Conservation (phyloP, 768 basidiomycete genomes). For the Pleurotus eryngii region DNA sequence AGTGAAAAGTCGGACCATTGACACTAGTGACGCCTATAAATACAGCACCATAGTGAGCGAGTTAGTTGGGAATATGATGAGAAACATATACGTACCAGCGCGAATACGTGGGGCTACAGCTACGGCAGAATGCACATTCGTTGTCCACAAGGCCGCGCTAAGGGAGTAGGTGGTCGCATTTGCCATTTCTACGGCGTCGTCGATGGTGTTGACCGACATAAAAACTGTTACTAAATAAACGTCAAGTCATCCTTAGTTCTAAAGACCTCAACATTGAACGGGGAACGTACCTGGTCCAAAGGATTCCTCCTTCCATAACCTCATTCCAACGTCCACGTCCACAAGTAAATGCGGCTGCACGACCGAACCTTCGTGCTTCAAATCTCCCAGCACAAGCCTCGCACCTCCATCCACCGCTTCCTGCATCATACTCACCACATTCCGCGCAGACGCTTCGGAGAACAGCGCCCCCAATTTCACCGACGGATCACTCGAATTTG, state of each 20-base stretch:
- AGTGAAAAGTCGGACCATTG: constrained; percentile 51
- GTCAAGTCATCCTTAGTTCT: background rate
- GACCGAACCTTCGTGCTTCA: constrained; percentile 33
- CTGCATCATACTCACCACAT: constrained; percentile 32
- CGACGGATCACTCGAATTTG: constrained; percentile 17
- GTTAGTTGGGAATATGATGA: background rate
- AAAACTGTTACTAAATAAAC: constrained; percentile 26
- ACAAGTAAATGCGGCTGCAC: constrained; percentile 51
- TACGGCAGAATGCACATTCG: constrained; percentile 39
- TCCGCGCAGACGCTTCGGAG: constrained; percentile 40
- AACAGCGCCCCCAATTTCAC: constrained; percentile 39
- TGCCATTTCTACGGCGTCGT: constrained; percentile 54
- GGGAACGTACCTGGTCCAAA: constrained; percentile 53
- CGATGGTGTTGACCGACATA: constrained; percentile 41
- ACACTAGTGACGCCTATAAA: constrained; percentile 43
- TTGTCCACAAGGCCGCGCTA: constrained; percentile 49
- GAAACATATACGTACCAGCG: constrained; percentile 30
- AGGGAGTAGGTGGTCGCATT: constrained; percentile 51
- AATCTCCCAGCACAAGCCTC: constrained; percentile 42
- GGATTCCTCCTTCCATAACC: constrained; percentile 54
- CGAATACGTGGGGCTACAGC: constrained; percentile 45
- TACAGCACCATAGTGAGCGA: background rate
- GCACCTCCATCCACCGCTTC: constrained; percentile 45
- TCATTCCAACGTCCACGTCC: constrained; percentile 47
- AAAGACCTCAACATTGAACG: background rate